Percentiles rank a stretch among this genome's conserved stretches.
Evolutionary conservation across 345 rosid genomes (phyloP).

Genomic region (Reutealis trisperma): DNA sequence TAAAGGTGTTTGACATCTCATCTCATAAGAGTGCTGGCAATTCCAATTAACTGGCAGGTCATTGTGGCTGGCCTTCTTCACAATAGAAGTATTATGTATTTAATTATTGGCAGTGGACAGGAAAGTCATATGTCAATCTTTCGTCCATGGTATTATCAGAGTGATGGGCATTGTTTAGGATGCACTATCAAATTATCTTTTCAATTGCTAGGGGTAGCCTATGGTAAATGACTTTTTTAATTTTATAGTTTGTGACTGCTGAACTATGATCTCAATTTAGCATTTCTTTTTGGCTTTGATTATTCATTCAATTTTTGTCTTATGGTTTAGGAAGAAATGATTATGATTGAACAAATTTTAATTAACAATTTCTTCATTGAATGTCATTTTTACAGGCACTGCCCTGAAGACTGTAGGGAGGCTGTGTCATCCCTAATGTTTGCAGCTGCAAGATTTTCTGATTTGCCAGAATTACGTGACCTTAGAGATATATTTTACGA

Average conservation of each 20-base stretch:
- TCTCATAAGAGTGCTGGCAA: neutral
- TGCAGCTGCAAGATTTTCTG: slow-evolving; percentile 96
- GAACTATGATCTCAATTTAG: neutral
- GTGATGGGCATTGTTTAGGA: neutral
- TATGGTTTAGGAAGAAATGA: neutral
- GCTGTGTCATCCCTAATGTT: slow-evolving; percentile 80
- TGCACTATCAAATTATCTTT: neutral
- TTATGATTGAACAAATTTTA: neutral
- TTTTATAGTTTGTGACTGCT: neutral
- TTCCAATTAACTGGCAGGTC: too few relatives aligned
- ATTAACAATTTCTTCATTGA: slow-evolving; percentile 9
- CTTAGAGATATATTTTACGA: slow-evolving; percentile 81
- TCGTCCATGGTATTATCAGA: neutral
- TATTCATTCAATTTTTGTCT: neutral
- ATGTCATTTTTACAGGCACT: slow-evolving; percentile 49
- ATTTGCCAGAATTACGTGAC: slow-evolving; percentile 85
- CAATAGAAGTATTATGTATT: neutral
- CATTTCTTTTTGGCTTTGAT: neutral
- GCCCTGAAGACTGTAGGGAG: slow-evolving; percentile 88
- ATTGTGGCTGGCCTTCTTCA: neutral
- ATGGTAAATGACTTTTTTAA: neutral
- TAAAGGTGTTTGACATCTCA: neutral
- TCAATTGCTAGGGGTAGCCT: neutral
- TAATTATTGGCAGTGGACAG: neutral
- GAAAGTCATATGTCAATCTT: neutral